Base-by-base conservation (phyloP, 2,329 filamentous ascomycete genomes). In the Epichloe gansuensis region DNA sequence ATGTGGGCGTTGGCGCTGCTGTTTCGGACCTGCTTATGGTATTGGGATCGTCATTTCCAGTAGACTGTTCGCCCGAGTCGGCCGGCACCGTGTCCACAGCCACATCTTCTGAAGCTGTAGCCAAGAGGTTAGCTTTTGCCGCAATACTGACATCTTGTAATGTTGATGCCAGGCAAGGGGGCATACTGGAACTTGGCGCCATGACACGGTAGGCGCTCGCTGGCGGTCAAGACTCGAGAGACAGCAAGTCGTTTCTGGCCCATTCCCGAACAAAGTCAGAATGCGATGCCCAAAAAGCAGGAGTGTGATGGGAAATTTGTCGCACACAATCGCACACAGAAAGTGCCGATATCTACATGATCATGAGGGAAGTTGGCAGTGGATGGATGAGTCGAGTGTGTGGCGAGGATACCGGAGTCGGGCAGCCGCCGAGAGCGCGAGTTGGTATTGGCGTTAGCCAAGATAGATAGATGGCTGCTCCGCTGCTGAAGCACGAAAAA, bases 391-490 rank as follows among this genome's bases (percentile, higher is more conserved):
- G 21, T 51, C 49, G 42, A 51, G 34, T n/a, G 43, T 13, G 45
- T 23, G 49, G 15, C 34, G 34, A 51, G 11, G 15, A 34, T 7
- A 38, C 6, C 15, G 31, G 9, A 34, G 42, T 38, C 34, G 49
- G 41, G 17, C 17, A 12, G 38, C 21, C 12, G 48, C 25, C 39
- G 39, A 38, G 46, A 38, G 35, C 35, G 34, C 12, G 17, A 37
- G 34, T 43, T 49, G 38, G 17, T 50, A 9, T 23, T 37, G 48
- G 37, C 34, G n/a, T 50, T n/a, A 39, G 17, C 4, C 48, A 15
- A 43, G n/a, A 23, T 34, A 39, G n/a, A 39, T 50, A 43, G n/a
- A 23, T 34, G 48, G n/a, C 48, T 50, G 47, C 38, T 49, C n/a
- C 34, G n/a, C 28, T 44, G 48, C n/a, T 15, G 23, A 34, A 50